Conservation (phyloP, 2,329 filamentous ascomycete species). For the Diaporthe velutina region DNA sequence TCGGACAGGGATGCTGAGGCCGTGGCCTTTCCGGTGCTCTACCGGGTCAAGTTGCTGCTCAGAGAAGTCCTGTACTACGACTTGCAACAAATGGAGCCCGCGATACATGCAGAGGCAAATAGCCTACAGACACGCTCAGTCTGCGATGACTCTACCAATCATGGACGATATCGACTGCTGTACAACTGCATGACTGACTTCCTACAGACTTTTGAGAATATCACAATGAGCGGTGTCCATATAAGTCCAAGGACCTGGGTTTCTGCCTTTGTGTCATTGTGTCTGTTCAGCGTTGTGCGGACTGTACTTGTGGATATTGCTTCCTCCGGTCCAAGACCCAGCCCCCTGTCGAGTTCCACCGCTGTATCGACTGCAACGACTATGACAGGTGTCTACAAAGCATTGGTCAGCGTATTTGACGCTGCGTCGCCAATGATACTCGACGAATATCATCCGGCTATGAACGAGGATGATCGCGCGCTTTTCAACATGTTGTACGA, state of each 20-base stretch:
- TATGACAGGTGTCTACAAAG: conserved; percentile 65
- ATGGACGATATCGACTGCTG: conserved; percentile 62
- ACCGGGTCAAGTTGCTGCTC: conserved; percentile 67
- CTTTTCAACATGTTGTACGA: conserved; percentile 58
- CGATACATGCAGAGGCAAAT: conserved; percentile 54
- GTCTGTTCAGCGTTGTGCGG: conserved; percentile 69
- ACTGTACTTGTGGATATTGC: conserved; percentile 64
- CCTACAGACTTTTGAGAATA: conserved; percentile 64
- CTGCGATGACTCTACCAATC: conserved; percentile 60
- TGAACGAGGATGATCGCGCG: conserved; percentile 60
- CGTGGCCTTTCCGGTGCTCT: conserved; percentile 62
- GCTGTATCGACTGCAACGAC: conserved; percentile 44
- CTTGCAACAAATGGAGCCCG: conserved; percentile 62
- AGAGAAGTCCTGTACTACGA: conserved; percentile 68
- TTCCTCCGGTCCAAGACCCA: conserved; percentile 44
- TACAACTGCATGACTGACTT: conserved; percentile 65
- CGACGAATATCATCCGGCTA: conserved; percentile 56
- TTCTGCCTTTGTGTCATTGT: conserved; percentile 66
- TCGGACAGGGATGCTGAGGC: conserved; percentile 62
- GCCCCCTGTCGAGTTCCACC: conserved; percentile 28
- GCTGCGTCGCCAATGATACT: conserved; percentile 58
- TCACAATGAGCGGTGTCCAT: conserved; percentile 54
- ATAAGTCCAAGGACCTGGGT: conserved; percentile 61
- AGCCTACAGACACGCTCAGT: conserved; percentile 49
- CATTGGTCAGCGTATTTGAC: conserved; percentile 62